phyloP scores from a whole-genome alignment of 768 basidiomycete species.

The Trichaptum fuscoviolaceum region DNA sequence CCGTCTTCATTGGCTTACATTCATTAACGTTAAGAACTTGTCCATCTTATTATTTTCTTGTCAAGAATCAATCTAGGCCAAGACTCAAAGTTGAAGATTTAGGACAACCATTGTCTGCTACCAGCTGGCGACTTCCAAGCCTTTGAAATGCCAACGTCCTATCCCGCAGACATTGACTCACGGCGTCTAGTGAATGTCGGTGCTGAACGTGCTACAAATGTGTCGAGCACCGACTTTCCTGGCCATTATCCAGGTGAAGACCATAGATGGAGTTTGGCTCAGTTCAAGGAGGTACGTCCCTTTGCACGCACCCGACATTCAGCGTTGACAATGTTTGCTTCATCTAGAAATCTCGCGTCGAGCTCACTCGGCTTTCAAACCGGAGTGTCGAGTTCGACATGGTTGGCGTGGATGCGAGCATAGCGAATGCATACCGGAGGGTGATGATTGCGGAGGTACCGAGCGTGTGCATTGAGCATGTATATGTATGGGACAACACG shows the following conservation, averaged over 20 bases:
- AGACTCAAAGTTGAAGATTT: background rate
- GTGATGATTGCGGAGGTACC: conserved; percentile 96
- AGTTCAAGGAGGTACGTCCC: conserved; percentile 66
- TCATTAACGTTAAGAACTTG: too few relatives aligned
- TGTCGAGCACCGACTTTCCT: conserved; percentile 88
- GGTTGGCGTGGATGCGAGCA: conserved; percentile 90
- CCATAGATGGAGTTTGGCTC: conserved; percentile 72
- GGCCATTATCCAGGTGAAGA: conserved; percentile 85
- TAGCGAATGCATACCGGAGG: conserved; percentile 91
- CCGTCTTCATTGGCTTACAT: background rate
- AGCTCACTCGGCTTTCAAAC: conserved; percentile 74
- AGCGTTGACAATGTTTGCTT: conserved; percentile 10
- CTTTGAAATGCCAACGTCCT: background rate
- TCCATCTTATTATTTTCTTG: too few relatives aligned
- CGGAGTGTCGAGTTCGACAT: conserved; percentile 91
- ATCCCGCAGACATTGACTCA: conserved; percentile 26
- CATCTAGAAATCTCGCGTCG: conserved; percentile 65
- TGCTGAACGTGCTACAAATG: conserved; percentile 68
- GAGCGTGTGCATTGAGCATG: conserved; percentile 83
- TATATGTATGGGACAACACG: conserved; percentile 94
- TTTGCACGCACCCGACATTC: background rate
- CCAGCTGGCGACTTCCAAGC: background rate
- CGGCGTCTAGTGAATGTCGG: conserved; percentile 60
- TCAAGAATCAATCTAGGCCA: too few relatives aligned
- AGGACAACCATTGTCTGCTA: background rate